phyloP scores from a whole-genome alignment of 768 basidiomycete species.

The Holtermannia corniformis region DNA sequence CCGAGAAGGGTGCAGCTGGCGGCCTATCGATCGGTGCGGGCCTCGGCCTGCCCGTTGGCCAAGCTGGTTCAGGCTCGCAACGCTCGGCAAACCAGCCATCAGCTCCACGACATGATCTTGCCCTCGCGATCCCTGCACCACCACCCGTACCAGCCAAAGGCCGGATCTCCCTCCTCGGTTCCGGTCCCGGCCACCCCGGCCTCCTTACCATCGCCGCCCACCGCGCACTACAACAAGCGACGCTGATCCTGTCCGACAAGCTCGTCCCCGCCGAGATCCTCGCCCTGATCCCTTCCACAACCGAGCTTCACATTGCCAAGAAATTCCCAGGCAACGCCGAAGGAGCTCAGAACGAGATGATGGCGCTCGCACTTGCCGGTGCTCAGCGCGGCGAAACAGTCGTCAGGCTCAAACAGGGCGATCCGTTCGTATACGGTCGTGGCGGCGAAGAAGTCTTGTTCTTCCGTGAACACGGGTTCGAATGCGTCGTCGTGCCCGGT shows the following conservation, averaged over 20 bases:
- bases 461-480: conserved; percentile 77
- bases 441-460: conserved; percentile 90
- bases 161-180: conserved; percentile 80
- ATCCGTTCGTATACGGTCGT: conserved; percentile 88
- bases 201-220: conserved; percentile 83
- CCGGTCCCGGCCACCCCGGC: conserved; percentile 89
- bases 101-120: conserved; percentile 19
- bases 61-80: conserved; percentile 1
- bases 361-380: conserved; percentile 78
- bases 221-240: conserved; percentile 65
- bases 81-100: conserved; percentile 2
- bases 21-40: background rate
- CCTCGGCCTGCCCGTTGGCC: background rate
- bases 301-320: conserved; percentile 73
- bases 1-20: background rate
- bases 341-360: conserved; percentile 86
- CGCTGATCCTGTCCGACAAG: conserved; percentile 90
- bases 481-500: conserved; percentile 77
- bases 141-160: conserved; percentile 45
- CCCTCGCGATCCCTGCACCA: conserved; percentile 19
- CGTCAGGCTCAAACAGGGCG: conserved; percentile 92
- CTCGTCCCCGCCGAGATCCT: conserved; percentile 85
- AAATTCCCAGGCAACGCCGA: conserved; percentile 98
- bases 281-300: conserved; percentile 60
- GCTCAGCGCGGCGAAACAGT: conserved; percentile 72